These are phyloP conservation scores for Phylloboletellus chloephorus DNA, from an alignment of 1,284 basidiomycete genomes.

Conservation along the genomic window DNA sequence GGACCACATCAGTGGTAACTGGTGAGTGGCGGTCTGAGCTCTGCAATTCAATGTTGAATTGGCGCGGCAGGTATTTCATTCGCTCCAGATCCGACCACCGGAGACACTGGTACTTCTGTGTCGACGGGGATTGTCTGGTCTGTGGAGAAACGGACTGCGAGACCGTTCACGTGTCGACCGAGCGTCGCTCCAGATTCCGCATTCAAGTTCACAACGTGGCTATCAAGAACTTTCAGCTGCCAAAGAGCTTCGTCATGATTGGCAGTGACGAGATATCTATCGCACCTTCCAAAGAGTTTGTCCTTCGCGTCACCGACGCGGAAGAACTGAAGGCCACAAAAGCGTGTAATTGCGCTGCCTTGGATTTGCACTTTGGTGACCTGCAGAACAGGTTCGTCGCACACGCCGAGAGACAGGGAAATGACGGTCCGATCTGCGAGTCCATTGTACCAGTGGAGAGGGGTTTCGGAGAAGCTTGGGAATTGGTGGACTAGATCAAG, in stretches of 20 bases:
- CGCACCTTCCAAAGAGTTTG: not conserved
- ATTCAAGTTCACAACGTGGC: not conserved
- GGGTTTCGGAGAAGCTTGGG: not conserved
- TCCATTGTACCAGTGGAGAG: not conserved
- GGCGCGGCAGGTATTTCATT: not conserved
- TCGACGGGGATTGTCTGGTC: not conserved
- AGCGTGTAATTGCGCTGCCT: not conserved
- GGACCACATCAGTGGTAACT: conserved; percentile 8
- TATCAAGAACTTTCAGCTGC: not conserved
- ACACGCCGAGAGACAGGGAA: not conserved
- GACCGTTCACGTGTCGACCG: not conserved
- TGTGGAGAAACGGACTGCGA: not conserved
- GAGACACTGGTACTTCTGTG: not conserved
- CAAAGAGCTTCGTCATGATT: not conserved
- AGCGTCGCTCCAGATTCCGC: not conserved
- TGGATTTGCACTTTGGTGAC: not conserved
- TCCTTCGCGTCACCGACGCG: not conserved
- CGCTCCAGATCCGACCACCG: not conserved
- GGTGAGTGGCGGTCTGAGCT: too few relatives aligned
- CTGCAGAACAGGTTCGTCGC: not conserved
- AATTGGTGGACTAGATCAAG: not conserved
- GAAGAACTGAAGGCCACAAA: not conserved
- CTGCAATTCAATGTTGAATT: too few relatives aligned
- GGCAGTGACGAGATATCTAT: not conserved
- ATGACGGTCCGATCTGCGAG: not conserved